Percentiles rank a stretch among this genome's conserved stretches.
These are phyloP conservation scores for Salix udensis DNA, from an alignment of 345 rosid genomes.

Conservation along the genomic window DNA sequence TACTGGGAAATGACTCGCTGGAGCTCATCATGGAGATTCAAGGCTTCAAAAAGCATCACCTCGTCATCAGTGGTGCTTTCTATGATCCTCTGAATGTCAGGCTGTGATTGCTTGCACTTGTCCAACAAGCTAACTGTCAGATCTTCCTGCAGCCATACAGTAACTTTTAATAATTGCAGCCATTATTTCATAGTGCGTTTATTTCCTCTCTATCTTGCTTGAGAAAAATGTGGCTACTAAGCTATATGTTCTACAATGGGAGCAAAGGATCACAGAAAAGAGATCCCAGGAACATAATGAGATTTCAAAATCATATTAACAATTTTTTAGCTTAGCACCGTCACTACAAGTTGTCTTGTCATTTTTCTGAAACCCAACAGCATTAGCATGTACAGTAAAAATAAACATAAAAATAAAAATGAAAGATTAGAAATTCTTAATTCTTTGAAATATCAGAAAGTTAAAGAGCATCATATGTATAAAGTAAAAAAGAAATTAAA, in stretches of 20 bases:
- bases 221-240: not conserved
- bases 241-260: not conserved
- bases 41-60: conserved; percentile 69
- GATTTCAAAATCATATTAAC: not conserved
- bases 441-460: not conserved
- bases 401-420: not conserved
- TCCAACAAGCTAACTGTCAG: conserved; percentile 58
- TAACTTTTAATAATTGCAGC: conserved; percentile 1
- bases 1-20: conserved; percentile 49
- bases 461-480: not conserved
- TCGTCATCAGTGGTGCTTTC: conserved; percentile 73
- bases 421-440: not conserved
- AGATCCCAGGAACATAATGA: not conserved
- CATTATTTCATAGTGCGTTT: not conserved
- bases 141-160: conserved; percentile 53
- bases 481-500: not conserved
- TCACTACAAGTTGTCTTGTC: not conserved
- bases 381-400: not conserved
- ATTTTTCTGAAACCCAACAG: not conserved
- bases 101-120: conserved; percentile 72
- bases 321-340: not conserved
- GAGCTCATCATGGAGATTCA: conserved; percentile 69
- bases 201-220: not conserved
- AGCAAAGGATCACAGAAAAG: not conserved
- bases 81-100: conserved; percentile 62